phyloP scores from a whole-genome alignment of 352 stramenopile species.

The Albugo laibachii region DNA sequence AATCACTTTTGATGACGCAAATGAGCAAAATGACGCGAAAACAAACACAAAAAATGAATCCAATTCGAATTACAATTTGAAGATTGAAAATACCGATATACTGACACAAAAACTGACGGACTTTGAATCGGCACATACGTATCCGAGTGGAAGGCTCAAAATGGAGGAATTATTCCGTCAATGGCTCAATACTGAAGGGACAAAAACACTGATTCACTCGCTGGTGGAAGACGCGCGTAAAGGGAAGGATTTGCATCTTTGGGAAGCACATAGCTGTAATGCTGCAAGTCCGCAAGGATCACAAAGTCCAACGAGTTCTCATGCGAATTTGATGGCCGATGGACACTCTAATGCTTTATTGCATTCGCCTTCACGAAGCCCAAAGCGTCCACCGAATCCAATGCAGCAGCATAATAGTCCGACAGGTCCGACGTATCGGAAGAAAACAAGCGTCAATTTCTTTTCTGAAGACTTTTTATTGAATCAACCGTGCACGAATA shows the following conservation, averaged over 20 bases:
- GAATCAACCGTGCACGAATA: too few species aligned
- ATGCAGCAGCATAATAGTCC: slow-evolving; percentile 24
- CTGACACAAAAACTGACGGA: slow-evolving; percentile 21
- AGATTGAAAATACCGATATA: too few species aligned
- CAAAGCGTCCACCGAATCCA: slow-evolving; percentile 67
- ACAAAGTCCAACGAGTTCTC: not conserved
- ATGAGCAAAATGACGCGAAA: too few species aligned
- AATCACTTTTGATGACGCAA: too few species aligned
- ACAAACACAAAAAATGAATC: too few species aligned
- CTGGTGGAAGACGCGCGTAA: slow-evolving; percentile 61
- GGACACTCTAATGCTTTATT: not conserved
- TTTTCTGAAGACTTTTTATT: slow-evolving; percentile 43
- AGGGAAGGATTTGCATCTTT: slow-evolving; percentile 40
- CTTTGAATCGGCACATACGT: slow-evolving; percentile 64
- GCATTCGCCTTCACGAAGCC: slow-evolving; percentile 33
- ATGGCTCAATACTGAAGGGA: slow-evolving; percentile 73
- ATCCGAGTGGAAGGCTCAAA: slow-evolving; percentile 58
- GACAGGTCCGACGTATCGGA: slow-evolving; percentile 13
- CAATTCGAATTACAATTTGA: too few species aligned
- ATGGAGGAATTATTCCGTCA: slow-evolving; percentile 78
- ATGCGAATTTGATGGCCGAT: not conserved
- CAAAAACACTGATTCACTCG: slow-evolving; percentile 68
- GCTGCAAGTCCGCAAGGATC: slow-evolving; percentile 1
- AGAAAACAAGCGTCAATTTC: slow-evolving; percentile 53
- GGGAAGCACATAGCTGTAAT: slow-evolving; percentile 3